These are phyloP conservation scores for Hypoxylon sp. DNA, from an alignment of 2,329 filamentous ascomycete species.

Conservation along the genomic window DNA sequence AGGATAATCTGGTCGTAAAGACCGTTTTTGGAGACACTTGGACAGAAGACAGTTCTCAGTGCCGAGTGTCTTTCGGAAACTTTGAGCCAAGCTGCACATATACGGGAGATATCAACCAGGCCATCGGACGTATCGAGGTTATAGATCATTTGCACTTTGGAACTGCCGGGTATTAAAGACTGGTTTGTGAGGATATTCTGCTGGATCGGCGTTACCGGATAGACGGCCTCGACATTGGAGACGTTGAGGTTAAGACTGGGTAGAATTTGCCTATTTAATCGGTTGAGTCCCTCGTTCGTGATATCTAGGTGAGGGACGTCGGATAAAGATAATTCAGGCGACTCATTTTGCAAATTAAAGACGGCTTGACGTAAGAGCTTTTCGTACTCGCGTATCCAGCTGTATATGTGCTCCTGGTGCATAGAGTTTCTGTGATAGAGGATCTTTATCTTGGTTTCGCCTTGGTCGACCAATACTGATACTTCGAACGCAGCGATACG, in stretches of 20 bases:
- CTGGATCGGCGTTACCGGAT: constrained; percentile 61
- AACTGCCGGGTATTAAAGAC: constrained; percentile 55
- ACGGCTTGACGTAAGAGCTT: constrained; percentile 60
- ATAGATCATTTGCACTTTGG: constrained; percentile 61
- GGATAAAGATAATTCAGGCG: constrained; percentile 62
- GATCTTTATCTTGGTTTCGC: constrained; percentile 59
- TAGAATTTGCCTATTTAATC: constrained; percentile 58
- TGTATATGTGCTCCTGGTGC: constrained; percentile 57
- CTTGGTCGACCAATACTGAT: constrained; percentile 60
- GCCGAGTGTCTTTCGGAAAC: constrained; percentile 60
- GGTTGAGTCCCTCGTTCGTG: constrained; percentile 59
- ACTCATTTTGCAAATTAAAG: constrained; percentile 54
- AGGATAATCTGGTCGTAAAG: constrained; percentile 64
- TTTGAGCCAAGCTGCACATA: constrained; percentile 64
- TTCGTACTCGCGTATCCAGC: constrained; percentile 63
- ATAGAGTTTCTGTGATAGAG: constrained; percentile 57
- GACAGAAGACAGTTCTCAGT: constrained; percentile 64
- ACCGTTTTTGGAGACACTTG: constrained; percentile 61
- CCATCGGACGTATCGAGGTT: constrained; percentile 57
- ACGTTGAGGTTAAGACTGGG: constrained; percentile 57
- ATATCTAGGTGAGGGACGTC: constrained; percentile 63
- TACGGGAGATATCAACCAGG: constrained; percentile 56
- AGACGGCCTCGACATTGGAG: constrained; percentile 62
- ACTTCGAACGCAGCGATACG: constrained; percentile 65
- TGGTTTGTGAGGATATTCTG: constrained; percentile 63